Percentiles rank a stretch among this genome's conserved stretches.
These are phyloP conservation scores for Globisporangium cederbergense DNA, from an alignment of 352 stramenopile genomes.

Conservation along the genomic window DNA sequence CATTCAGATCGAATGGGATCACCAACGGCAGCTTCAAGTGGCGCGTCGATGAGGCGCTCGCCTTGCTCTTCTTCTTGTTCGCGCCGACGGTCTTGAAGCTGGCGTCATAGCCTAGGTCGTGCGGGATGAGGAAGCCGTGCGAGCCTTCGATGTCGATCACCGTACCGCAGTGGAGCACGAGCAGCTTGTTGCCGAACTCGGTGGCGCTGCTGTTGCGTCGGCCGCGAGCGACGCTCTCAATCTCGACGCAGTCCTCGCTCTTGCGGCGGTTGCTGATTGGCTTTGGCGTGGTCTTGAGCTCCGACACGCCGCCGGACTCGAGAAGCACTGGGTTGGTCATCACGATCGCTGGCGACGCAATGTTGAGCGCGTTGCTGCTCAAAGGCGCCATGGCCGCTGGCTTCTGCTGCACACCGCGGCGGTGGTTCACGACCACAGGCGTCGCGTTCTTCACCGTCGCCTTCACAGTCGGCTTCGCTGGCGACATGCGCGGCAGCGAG, in stretches of 20 bases:
- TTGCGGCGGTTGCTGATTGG: conserved; percentile 7
- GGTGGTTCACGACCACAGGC: conserved; percentile 20
- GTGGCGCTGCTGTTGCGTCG: conserved; percentile 22
- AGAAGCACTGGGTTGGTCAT: conserved; percentile 20
- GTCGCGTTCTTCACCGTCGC: conserved; percentile 15
- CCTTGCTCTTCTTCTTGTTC: conserved; percentile 16
- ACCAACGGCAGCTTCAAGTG: conserved; percentile 56
- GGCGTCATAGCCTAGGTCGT: conserved; percentile 43
- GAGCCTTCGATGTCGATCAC: conserved; percentile 76
- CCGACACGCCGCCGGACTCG: conserved; percentile 16
- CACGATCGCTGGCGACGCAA: conserved; percentile 37
- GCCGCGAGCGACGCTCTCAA: conserved; percentile 14
- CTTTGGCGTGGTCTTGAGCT: conserved; percentile 10
- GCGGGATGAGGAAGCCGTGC: conserved; percentile 74
- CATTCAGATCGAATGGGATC: conserved; percentile 63
- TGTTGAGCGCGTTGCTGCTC: conserved; percentile 30
- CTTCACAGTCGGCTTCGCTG: conserved; percentile 20
- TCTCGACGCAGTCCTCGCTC: conserved; percentile 18
- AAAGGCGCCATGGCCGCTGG: conserved; percentile 13
- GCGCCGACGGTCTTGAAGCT: conserved; percentile 11
- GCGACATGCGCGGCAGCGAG: conserved; percentile 45
- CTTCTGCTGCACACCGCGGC: conserved; percentile 11
- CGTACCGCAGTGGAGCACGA: conserved; percentile 70
- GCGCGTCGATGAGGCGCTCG: conserved; percentile 11
- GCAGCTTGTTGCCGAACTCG: conserved; percentile 50